Evolutionary conservation across 257 asterid species (phyloP), one percentile per base, ranked within the genome.

Genomic region (Buddleja alternifolia): DNA sequence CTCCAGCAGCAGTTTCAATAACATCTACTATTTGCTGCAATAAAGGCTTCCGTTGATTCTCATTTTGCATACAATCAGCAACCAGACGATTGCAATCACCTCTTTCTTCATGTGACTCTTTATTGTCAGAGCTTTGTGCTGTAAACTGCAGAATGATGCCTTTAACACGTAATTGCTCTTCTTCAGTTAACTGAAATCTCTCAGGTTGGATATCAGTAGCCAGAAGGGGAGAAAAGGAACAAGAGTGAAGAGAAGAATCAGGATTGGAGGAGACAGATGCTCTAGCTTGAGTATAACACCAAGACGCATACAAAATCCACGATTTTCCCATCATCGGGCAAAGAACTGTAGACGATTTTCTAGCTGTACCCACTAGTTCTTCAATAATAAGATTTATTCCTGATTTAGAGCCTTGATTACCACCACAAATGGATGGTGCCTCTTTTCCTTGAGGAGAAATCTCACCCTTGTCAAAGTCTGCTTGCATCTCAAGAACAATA

Each of bases 281-380:
- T 60, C 66, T 86, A 73, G 97, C 97, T 79, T 86, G 96, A 73
- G 70, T 55, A 72, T 83, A 91, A 80, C 99, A 90, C 99, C 99
- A 94, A 19, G 96, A 88, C 54, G 96, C 99, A 78, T 84, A 94
- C 81, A 84, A 78, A 75, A 94, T 84, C 97, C 97, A 94, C 19
- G 99, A 86, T 83, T 91, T 94, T 58, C 97, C 97, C 90, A 94
- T 87, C 76, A 70, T 75, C 64, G 97, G 97, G 83, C 97, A 90
- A 63, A 94, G 96, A 67, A 63, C 83, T 46, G 96, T 81, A n/a
- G 99, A 85, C 68, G 86, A 69, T 82, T 86, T 88, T 72, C 83
- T 82, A 60, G 88, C 80, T 8, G 83, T 69, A 63, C 97, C 97
- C 70, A 87, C 89, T 79, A 94, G 86, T 71, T 86, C 95, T 77